Conservation (phyloP, 805 yeast genomes). For the Saccharomycopsis sp. region DNA sequence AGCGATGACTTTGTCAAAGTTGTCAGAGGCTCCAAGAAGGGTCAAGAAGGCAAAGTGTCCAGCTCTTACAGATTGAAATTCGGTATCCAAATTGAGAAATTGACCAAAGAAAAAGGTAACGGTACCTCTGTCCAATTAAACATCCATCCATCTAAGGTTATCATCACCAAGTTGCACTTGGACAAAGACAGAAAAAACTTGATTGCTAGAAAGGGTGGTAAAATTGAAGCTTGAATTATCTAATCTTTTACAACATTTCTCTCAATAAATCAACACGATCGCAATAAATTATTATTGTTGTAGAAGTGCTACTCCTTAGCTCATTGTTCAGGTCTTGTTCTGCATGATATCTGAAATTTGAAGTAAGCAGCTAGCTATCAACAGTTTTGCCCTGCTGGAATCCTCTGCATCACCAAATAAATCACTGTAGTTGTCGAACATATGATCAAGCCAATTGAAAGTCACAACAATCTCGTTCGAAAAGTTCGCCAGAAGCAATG, state of each 20-base stretch:
- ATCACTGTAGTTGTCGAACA: slow-evolving; percentile 16
- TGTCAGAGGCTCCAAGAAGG: slow-evolving; percentile 98
- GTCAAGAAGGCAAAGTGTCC: slow-evolving; percentile 96
- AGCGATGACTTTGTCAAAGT: slow-evolving; percentile 92
- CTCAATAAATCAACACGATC: too few relatives aligned
- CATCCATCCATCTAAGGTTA: slow-evolving; percentile 98
- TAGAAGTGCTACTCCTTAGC: too few relatives aligned
- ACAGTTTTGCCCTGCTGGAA: slow-evolving; percentile 7
- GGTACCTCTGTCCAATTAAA: slow-evolving; percentile 97
- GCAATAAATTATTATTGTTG: too few relatives aligned
- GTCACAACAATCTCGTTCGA: slow-evolving; percentile 1
- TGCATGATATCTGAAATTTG: too few relatives aligned
- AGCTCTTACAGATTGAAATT: slow-evolving; percentile 98
- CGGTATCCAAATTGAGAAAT: slow-evolving; percentile 93
- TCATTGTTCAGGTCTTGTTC: too few relatives aligned
- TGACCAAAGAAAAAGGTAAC: slow-evolving; percentile 94
- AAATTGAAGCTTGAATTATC: slow-evolving; percentile 42
- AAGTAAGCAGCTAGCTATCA: slow-evolving; percentile 16
- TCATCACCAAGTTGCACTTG: slow-evolving; percentile 95
- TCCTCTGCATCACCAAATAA: slow-evolving; percentile 10
- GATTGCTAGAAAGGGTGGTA: slow-evolving; percentile 97
- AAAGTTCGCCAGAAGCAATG: slow-evolving; percentile 6
- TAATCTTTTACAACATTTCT: too few relatives aligned
- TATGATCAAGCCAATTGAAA: slow-evolving; percentile 17
- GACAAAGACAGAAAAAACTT: slow-evolving; percentile 99